phyloP scores from a whole-genome alignment of 768 basidiomycete genomes.

The Sutorius australiensis region DNA sequence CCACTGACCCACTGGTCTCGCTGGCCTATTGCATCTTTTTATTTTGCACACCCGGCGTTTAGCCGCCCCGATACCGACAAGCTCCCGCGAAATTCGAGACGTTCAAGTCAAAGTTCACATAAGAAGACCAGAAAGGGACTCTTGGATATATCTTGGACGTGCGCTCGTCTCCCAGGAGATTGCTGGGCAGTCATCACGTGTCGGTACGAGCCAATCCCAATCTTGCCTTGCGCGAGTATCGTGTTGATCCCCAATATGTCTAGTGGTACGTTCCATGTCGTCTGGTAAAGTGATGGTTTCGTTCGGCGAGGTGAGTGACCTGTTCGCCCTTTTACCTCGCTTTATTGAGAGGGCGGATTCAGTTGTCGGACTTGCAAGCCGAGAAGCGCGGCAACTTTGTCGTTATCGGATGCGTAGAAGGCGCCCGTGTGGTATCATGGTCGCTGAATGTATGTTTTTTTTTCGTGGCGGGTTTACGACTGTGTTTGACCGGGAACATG shows the following conservation, averaged over 20 bases:
- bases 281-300: slow-evolving; percentile 65
- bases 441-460: slow-evolving; percentile 63
- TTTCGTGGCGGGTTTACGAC: slow-evolving; percentile 2
- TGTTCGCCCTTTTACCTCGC: not conserved
- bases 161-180: slow-evolving; percentile 74
- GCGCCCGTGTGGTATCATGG: slow-evolving; percentile 74
- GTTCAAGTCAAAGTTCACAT: slow-evolving; percentile 85
- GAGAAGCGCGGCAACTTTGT: slow-evolving; percentile 88
- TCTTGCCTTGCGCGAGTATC: not conserved
- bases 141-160: slow-evolving; percentile 79
- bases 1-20: slow-evolving; percentile 8
- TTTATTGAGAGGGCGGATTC: slow-evolving; percentile 1
- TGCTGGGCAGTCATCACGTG: slow-evolving; percentile 70
- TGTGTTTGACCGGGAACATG: slow-evolving; percentile 11
- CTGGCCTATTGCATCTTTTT: not conserved
- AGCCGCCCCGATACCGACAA: slow-evolving; percentile 23
- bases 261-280: slow-evolving; percentile 44
- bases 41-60: not conserved
- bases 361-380: slow-evolving; percentile 73
- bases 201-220: slow-evolving; percentile 50
- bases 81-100: slow-evolving; percentile 63
- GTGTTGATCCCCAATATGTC: slow-evolving; percentile 7
- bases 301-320: slow-evolving; percentile 61
- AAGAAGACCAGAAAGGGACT: slow-evolving; percentile 71
- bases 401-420: slow-evolving; percentile 76